Percentiles rank a stretch among this genome's conserved stretches.
Conservation (phyloP, 2,329 filamentous ascomycete genomes). For the Cladosporium velox region DNA sequence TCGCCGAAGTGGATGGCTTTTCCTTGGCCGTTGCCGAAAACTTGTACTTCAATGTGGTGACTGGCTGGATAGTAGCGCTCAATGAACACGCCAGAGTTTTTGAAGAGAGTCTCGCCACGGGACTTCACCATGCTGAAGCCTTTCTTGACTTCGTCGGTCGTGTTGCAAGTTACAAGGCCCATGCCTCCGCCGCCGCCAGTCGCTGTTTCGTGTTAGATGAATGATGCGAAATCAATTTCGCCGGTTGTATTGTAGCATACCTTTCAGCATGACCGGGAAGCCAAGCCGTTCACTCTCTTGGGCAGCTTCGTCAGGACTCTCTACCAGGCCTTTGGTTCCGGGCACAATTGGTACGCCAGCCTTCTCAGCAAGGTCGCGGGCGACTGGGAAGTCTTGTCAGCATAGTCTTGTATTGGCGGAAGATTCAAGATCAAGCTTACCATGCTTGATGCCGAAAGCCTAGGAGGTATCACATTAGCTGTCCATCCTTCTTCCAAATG, state of each 20-base stretch:
- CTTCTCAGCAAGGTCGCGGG: conserved; percentile 54
- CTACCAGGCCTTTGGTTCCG: conserved; percentile 53
- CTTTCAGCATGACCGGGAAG: conserved; percentile 62
- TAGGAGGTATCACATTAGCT: neutral
- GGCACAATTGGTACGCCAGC: conserved; percentile 59
- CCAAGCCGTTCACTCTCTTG: conserved; percentile 48
- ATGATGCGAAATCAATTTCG: conserved; percentile 74
- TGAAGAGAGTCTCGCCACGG: conserved; percentile 76
- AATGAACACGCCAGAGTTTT: conserved; percentile 80
- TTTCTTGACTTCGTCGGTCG: conserved; percentile 66
- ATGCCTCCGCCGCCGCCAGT: conserved; percentile 69
- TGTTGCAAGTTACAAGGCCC: conserved; percentile 75
- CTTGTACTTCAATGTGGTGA: conserved; percentile 85
- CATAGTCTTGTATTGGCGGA: neutral
- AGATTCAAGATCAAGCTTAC: neutral
- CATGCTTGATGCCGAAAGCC: conserved; percentile 61
- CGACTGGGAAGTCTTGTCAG: conserved; percentile 35
- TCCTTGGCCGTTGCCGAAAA: conserved; percentile 81
- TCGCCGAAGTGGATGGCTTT: conserved; percentile 83
- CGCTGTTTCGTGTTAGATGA: conserved; percentile 41
- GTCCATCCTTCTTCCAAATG: neutral
- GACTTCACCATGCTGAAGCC: conserved; percentile 65
- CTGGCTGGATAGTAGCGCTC: conserved; percentile 79
- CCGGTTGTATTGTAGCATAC: conserved; percentile 49
- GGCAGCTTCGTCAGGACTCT: conserved; percentile 51